Evolutionary conservation across 306 rosid species (phyloP).

Genomic region (Leucaena leucocephala): DNA sequence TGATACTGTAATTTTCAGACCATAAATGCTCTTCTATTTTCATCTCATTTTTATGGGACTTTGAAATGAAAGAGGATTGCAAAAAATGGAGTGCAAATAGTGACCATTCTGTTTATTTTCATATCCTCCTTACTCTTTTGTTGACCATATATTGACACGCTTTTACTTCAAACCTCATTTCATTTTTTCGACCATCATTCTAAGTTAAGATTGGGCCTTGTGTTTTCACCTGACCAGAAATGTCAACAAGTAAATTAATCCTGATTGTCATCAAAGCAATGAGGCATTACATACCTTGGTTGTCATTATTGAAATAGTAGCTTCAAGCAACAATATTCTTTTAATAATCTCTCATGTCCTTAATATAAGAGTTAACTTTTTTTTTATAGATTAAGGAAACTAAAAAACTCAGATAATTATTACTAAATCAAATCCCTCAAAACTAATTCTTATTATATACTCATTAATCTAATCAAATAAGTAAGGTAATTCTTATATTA

Average conservation of each 20-base stretch:
- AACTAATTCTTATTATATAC: too few species aligned
- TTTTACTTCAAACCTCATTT: constrained; percentile 15
- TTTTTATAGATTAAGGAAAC: too few species aligned
- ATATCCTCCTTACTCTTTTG: neutral
- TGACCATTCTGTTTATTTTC: neutral
- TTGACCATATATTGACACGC: neutral
- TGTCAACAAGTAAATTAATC: neutral
- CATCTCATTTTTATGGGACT: neutral
- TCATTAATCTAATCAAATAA: too few species aligned
- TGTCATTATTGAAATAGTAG: constrained; percentile 11
- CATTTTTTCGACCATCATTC: neutral
- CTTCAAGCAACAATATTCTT: constrained; percentile 1
- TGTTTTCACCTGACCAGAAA: neutral
- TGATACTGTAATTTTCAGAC: neutral
- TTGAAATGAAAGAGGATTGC: neutral
- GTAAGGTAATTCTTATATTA: too few species aligned
- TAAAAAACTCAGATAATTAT: too few species aligned
- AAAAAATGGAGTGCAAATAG: neutral
- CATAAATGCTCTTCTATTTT: neutral
- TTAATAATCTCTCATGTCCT: neutral
- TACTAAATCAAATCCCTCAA: too few species aligned
- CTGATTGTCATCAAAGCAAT: neutral
- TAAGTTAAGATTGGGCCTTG: neutral
- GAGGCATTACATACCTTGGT: neutral
- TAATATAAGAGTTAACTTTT: too few species aligned